phyloP scores from a whole-genome alignment of 768 basidiomycete species.

The Collybia sordida region DNA sequence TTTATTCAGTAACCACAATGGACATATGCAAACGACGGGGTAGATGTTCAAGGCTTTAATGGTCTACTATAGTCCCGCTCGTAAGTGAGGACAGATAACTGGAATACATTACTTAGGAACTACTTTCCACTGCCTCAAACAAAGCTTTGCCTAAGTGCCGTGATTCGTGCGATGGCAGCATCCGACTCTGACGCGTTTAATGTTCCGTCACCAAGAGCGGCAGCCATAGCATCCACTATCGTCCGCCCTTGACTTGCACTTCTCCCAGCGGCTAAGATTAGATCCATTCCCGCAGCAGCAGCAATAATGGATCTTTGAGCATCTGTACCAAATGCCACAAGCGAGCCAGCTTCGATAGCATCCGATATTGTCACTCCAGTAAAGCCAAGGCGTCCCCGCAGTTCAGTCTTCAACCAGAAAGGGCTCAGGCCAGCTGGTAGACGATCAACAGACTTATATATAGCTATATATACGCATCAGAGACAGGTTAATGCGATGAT shows the following conservation, averaged over 20 bases:
- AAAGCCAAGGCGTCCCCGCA: constrained; percentile 13
- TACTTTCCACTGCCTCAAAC: too few species aligned
- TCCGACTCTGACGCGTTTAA: constrained; percentile 8
- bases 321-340: constrained; percentile 7
- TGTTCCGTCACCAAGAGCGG: constrained; percentile 9
- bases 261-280: constrained; percentile 8
- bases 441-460: not conserved
- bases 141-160: constrained; percentile 8
- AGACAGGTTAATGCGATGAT: constrained; percentile 1
- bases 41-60: too few species aligned
- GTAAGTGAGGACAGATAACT: too few species aligned
- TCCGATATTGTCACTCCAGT: constrained; percentile 13
- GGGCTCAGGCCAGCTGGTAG: constrained; percentile 11
- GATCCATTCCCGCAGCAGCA: constrained; percentile 13
- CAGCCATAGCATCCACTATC: constrained; percentile 12
- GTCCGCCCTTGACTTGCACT: constrained; percentile 5
- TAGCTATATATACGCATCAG: too few species aligned
- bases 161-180: constrained; percentile 7
- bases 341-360: constrained; percentile 10
- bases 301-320: constrained; percentile 12
- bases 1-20: too few species aligned
- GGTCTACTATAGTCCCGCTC: too few species aligned
- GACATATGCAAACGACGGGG: too few species aligned
- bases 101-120: too few species aligned
- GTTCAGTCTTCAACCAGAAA: constrained; percentile 7